Evolutionary conservation across 108 stramenopile species (phyloP).

Genomic region (Cyclotella baltica): DNA sequence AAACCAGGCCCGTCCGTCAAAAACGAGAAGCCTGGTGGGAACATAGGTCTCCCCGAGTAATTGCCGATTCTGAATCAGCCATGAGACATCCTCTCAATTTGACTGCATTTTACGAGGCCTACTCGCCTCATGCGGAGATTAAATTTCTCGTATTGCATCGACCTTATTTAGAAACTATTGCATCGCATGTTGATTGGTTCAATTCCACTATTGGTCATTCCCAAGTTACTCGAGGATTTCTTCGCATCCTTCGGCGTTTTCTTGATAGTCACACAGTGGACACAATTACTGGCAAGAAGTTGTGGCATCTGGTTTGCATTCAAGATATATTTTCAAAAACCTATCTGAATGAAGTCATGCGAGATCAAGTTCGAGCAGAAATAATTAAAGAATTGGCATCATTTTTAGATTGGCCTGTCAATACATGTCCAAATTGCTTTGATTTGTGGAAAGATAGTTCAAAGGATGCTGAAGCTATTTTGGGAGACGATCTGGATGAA

Average conservation of each 20-base stretch:
- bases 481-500: slow-evolving; percentile 8
- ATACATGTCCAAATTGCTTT: slow-evolving; percentile 38
- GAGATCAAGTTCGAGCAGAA: neutral
- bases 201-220: neutral
- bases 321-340: neutral
- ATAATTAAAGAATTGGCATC: neutral
- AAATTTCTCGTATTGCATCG: slow-evolving; percentile 12
- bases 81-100: neutral
- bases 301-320: slow-evolving; percentile 4
- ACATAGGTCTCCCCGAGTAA: neutral
- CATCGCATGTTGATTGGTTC: slow-evolving; percentile 1
- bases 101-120: neutral
- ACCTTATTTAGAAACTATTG: neutral
- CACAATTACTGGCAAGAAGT: neutral
- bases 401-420: slow-evolving; percentile 33
- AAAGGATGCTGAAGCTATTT: neutral
- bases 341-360: neutral
- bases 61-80: slow-evolving; percentile 2
- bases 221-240: neutral
- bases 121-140: neutral
- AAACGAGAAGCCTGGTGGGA: neutral
- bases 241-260: neutral
- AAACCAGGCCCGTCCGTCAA: neutral
- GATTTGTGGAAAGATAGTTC: slow-evolving; percentile 29
- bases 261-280: neutral